Evolutionary conservation across 495 filamentous ascomycete genomes (phyloP).

Genomic region (Chlorociboria aeruginascens): DNA sequence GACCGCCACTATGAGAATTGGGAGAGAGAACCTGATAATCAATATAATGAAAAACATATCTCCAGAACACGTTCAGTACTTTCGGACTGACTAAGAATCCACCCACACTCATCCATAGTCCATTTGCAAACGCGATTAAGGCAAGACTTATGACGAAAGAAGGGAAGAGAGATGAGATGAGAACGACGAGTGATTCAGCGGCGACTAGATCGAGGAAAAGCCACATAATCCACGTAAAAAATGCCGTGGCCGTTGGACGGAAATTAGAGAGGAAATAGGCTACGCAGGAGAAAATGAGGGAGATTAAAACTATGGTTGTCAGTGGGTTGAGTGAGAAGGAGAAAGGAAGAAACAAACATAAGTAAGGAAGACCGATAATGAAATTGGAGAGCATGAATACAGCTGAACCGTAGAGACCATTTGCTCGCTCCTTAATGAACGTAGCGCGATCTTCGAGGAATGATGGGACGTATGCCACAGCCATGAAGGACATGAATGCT

Average conservation of each 20-base stretch:
- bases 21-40: neutral
- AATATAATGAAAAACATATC: conserved; percentile 73
- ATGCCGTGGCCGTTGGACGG: conserved; percentile 46
- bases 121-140: conserved; percentile 66
- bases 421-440: conserved; percentile 67
- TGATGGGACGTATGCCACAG: conserved; percentile 71
- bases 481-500: conserved; percentile 90
- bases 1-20: neutral
- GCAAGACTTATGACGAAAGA: conserved; percentile 68
- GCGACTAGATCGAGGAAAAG: conserved; percentile 73
- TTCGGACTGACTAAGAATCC: conserved; percentile 52
- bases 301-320: conserved; percentile 43
- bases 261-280: conserved; percentile 73
- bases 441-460: conserved; percentile 67
- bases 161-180: conserved; percentile 58
- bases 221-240: conserved; percentile 75
- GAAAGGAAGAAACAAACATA: conserved; percentile 23
- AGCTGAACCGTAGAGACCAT: conserved; percentile 64
- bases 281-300: conserved; percentile 43
- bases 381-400: conserved; percentile 70
- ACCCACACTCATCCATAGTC: conserved; percentile 72
- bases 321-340: conserved; percentile 24
- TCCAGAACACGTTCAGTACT: conserved; percentile 67
- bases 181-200: conserved; percentile 66
- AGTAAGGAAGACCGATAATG: conserved; percentile 65